Percentiles rank a stretch among this genome's conserved stretches.
These are phyloP conservation scores for Clavariopsis aquatica DNA, from an alignment of 495 filamentous ascomycete genomes.

Conservation along the genomic window DNA sequence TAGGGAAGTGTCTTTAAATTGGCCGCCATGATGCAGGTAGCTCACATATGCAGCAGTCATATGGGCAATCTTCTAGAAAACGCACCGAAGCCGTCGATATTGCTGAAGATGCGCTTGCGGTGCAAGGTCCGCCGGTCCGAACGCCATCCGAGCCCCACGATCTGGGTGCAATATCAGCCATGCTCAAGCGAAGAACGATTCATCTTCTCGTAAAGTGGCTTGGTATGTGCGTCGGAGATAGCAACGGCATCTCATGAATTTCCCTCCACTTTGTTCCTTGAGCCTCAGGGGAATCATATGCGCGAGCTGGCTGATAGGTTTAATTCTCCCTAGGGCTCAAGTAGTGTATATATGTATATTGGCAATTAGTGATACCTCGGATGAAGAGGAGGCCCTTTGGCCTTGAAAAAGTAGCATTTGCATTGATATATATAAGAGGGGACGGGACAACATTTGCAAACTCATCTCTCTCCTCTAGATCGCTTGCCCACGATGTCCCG, in stretches of 20 bases:
- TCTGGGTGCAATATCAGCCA: conserved; percentile 2
- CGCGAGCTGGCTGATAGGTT: not conserved
- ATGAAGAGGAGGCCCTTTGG: not conserved
- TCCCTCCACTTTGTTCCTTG: not conserved
- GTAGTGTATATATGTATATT: not conserved
- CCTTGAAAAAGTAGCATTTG: not conserved
- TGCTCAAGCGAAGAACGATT: conserved; percentile 2
- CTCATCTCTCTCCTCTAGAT: not conserved
- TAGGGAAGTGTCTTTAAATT: too few relatives aligned
- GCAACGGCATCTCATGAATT: not conserved
- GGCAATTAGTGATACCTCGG: not conserved
- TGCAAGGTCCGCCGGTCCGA: conserved; percentile 16
- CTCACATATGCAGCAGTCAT: not conserved
- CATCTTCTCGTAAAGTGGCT: not conserved
- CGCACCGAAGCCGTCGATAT: conserved; percentile 11
- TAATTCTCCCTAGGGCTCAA: not conserved
- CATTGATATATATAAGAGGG: not conserved
- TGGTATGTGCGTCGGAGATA: not conserved
- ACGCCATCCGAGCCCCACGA: not conserved
- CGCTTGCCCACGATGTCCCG: conserved; percentile 1
- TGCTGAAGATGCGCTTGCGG: not conserved
- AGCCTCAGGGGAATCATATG: conserved; percentile 1
- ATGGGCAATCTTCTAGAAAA: conserved; percentile 13
- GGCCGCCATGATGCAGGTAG: too few relatives aligned
- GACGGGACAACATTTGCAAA: not conserved